These are phyloP conservation scores for Pythium apleroticum DNA, from an alignment of 352 stramenopile genomes.

Conservation along the genomic window DNA sequence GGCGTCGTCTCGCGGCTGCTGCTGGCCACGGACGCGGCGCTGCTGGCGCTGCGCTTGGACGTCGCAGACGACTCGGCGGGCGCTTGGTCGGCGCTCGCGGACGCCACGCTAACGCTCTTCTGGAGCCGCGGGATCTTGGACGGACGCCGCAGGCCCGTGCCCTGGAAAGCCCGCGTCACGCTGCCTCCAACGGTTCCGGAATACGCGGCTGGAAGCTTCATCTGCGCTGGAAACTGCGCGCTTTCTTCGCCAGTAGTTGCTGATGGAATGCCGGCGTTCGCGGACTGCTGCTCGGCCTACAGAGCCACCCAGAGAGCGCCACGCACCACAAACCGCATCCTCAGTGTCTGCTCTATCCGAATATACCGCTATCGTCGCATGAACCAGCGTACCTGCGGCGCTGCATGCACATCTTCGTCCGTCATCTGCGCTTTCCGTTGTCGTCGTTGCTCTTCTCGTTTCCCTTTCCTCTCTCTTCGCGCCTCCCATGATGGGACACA, in stretches of 20 bases:
- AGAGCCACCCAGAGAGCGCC: neutral
- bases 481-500: neutral
- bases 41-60: constrained; percentile 3
- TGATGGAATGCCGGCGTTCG: neutral
- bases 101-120: constrained; percentile 9
- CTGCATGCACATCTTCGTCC: neutral
- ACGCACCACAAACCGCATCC: neutral
- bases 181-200: neutral
- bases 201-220: neutral
- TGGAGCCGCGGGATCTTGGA: constrained; percentile 22
- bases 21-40: constrained; percentile 10
- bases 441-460: constrained; percentile 4
- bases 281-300: constrained; percentile 1
- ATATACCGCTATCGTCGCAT: neutral
- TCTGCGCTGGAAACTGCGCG: neutral
- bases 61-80: neutral
- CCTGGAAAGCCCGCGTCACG: neutral
- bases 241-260: neutral
- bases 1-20: constrained; percentile 25
- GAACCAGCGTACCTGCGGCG: neutral
- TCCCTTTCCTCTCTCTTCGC: constrained; percentile 2
- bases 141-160: constrained; percentile 13
- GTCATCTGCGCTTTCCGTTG: constrained; percentile 3
- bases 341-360: constrained; percentile 3
- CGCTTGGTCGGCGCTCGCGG: neutral